These are phyloP conservation scores for Blepharisma japonicum DNA, from an alignment of 73 alveolate genomes.

Conservation along the genomic window DNA sequence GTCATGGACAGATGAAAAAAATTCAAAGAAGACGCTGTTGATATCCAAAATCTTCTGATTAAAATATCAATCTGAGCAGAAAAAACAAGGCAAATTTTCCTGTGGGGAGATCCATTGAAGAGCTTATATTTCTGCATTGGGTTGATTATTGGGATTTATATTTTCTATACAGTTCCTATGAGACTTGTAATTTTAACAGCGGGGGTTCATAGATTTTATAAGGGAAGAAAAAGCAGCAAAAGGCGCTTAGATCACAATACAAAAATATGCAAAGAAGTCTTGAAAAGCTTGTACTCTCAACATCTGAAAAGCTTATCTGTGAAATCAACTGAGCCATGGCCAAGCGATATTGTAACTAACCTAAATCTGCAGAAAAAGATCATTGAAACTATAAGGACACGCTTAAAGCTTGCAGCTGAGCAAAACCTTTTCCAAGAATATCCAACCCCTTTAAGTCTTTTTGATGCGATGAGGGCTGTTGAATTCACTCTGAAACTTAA, in stretches of 20 bases:
- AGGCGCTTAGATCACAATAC: neutral
- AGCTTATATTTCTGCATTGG: neutral
- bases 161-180: neutral
- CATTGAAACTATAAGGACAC: neutral
- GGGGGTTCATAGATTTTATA: conserved; percentile 33
- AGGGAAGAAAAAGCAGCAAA: neutral
- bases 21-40: conserved; percentile 27
- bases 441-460: neutral
- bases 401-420: neutral
- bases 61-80: neutral
- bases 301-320: neutral
- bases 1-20: conserved; percentile 23
- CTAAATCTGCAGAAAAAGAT: neutral
- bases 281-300: neutral
- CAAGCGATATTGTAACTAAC: neutral
- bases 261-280: neutral
- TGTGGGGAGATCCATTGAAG: conserved; percentile 24
- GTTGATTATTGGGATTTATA: neutral
- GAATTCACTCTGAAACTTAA: neutral
- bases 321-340: neutral
- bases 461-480: neutral
- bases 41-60: neutral
- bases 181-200: neutral
- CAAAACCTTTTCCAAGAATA: neutral
- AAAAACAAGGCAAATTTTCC: conserved; percentile 12